These are phyloP conservation scores for Kalanchoe fedtschenkoi DNA, from an alignment of 164 flowering plant species.

Conservation along the genomic window DNA sequence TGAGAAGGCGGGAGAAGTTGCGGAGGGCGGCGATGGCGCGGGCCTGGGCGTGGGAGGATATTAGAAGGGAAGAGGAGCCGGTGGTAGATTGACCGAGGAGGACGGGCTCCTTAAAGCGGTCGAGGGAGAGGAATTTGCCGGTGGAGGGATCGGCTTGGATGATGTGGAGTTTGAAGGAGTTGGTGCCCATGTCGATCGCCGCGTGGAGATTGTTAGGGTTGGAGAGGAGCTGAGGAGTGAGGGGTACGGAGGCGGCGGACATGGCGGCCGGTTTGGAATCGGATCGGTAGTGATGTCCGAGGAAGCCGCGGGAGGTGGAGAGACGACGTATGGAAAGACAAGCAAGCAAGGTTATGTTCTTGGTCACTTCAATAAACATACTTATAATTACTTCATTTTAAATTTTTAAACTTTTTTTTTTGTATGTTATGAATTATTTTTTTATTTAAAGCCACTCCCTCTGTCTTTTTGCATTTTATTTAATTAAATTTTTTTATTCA, in stretches of 20 bases:
- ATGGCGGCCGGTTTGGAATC: background rate
- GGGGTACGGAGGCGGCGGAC: background rate
- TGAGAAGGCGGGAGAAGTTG: background rate
- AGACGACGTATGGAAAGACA: no score
- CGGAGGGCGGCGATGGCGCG: conserved; percentile 5
- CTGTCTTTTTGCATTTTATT: no score
- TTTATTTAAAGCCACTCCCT: no score
- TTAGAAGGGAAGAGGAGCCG: conserved; percentile 11
- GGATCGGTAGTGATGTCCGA: no score
- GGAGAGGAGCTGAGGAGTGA: background rate
- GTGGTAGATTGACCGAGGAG: conserved; percentile 28
- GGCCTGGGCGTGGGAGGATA: conserved; percentile 3
- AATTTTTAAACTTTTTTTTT: no score
- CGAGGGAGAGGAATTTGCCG: conserved; percentile 40
- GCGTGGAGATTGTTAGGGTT: conserved; percentile 42
- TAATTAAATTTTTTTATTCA: no score
- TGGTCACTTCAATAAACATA: no score
- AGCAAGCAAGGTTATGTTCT: no score
- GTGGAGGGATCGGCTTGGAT: conserved; percentile 33
- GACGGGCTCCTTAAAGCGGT: conserved; percentile 41
- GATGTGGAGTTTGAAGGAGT: conserved; percentile 58
- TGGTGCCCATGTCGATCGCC: conserved; percentile 71
- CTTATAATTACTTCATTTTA: no score
- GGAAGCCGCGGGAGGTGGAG: no score
- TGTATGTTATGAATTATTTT: no score